These are phyloP conservation scores for Pythium inflatum DNA, from an alignment of 352 stramenopile species.

Conservation along the genomic window DNA sequence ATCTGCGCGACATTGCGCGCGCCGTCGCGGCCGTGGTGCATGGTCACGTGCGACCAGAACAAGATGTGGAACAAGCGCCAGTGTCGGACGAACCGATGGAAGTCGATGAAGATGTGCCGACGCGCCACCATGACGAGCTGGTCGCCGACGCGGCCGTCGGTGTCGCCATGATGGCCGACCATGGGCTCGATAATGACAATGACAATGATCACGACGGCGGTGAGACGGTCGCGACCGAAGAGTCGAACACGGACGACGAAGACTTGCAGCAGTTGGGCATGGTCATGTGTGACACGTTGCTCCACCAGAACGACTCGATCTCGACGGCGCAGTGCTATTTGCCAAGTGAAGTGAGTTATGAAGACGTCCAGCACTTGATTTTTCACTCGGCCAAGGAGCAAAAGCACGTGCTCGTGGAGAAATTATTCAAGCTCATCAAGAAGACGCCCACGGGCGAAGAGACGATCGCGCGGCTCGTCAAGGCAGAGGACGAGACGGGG, in stretches of 20 bases:
- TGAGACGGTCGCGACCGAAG: constrained; percentile 46
- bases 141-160: constrained; percentile 20
- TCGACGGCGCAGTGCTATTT: constrained; percentile 24
- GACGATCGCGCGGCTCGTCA: constrained; percentile 54
- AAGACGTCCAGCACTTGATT: constrained; percentile 59
- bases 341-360: constrained; percentile 57
- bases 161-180: constrained; percentile 21
- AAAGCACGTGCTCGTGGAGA: constrained; percentile 53
- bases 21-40: constrained; percentile 17
- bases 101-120: not conserved
- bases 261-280: constrained; percentile 74
- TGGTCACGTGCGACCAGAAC: constrained; percentile 39
- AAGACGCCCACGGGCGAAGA: constrained; percentile 50
- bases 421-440: constrained; percentile 64
- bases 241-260: constrained; percentile 80
- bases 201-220: constrained; percentile 17
- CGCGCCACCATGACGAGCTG: constrained; percentile 16
- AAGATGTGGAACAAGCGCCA: not conserved
- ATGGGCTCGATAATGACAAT: constrained; percentile 25
- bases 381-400: constrained; percentile 67
- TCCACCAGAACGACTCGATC: constrained; percentile 35
- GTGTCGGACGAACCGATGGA: constrained; percentile 11
- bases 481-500: constrained; percentile 75
- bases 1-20: constrained; percentile 7
- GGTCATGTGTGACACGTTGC: constrained; percentile 48